Evolutionary conservation across 2,329 filamentous ascomycete genomes (phyloP), one percentile per base, ranked within the genome.

Genomic region (Parafenestella ontariensis): DNA sequence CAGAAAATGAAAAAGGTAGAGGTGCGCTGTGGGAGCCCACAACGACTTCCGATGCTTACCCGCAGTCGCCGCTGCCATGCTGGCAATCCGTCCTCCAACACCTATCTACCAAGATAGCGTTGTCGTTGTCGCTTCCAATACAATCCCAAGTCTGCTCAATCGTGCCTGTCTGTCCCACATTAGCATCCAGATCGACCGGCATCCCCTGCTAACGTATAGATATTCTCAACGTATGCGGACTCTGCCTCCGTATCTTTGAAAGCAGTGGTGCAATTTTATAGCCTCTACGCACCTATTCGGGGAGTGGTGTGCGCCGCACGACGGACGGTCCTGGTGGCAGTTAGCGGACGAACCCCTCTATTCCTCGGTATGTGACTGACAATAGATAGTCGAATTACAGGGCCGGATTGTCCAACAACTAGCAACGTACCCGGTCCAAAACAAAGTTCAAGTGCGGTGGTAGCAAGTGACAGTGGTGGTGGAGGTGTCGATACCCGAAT

Each of bases 51-150:
- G 44, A 49, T 63, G 74, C 74, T 71, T 70, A 76, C 74, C 73
- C 66, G 73, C 74, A 70, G 74, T 75, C 62, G 72, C 71, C 64
- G 73, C 73, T 73, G 73, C 74, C 74, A 76, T 76, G 49, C 50
- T 72, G 64, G 67, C 68, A 61, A 62, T 47, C 43, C 45, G 50
- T 68, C 50, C 61, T 62, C 53, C 55, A 41, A 59, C 57, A 52
- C 59, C 59, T 62, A 55, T 58, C 64, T 57, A 56, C 56, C 58
- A 52, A 41, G 59, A 45, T 48, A 39, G 56, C 46, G 54, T 29
- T 57, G 50, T 43, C 26, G 36, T 43, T 45, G 51, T 55, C 40
- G 42, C 46, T 47, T 59, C 52, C 54, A 59, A 37, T 43, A 53
- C 56, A 60, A 52, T 54, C 42, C 50, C 52, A 59, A 47, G 46